Evolutionary conservation across 1,284 basidiomycete species (phyloP), one percentile per base, ranked within the genome.

Genomic region (Kwoniella shivajii): DNA sequence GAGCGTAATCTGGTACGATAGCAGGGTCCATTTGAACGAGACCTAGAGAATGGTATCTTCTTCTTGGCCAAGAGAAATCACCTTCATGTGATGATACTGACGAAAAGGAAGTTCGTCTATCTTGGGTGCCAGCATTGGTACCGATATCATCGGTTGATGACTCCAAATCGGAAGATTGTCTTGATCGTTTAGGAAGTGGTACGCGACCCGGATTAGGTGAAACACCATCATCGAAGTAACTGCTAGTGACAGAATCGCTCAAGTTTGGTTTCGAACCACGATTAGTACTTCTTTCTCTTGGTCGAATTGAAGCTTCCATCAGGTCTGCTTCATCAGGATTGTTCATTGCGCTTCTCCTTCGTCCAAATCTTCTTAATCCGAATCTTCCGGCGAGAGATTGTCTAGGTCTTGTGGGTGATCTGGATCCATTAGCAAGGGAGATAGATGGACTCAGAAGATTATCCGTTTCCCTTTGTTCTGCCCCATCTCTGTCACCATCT

Each of bases 401-500:
- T 41, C 53, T 24, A 39, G 16, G 11, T 27, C 27, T 16, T 26
- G 43, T 22, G 18, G 43, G 36, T 16, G 29, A 24, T 41, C 38
- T 46, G 10, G 48, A 33, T 44, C 34, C 24, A 36, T 54, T 45
- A 53, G 50, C 36, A 36, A 61, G 56, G 41, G 39, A 58, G 38
- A 49, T 66, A 44, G 59, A 18, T 39, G 54, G 70, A 61, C 50
- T 60, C 31, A 61, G 30, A 13, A 61, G 47, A 27, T 43, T 36
- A 61, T 65, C 61, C 36, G 57, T 53, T 45, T 59, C 56, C 18
- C 60, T 31, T 58, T 38, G 39, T 57, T 57, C 72, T 45, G 72
- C 71, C 29, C 83, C 82, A 34, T 84, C 83, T 18, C 84, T 84
- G 0, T 88, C 84, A 0, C 84, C 84, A 2, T 84, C 87, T 0